Evolutionary conservation across 495 filamentous ascomycete species (phyloP).

Genomic region (Tuber indicum): DNA sequence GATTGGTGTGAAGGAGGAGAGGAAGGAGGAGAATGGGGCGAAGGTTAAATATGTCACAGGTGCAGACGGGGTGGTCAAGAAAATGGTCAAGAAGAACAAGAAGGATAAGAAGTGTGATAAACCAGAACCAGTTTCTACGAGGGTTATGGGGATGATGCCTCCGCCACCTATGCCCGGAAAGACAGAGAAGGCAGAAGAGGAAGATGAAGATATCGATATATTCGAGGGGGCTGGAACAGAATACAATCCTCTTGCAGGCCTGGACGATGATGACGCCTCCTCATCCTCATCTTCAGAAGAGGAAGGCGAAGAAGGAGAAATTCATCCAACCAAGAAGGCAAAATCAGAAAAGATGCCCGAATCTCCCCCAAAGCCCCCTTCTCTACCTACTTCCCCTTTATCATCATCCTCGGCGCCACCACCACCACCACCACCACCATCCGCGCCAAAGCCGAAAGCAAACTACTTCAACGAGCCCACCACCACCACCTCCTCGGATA

Average conservation of each 20-base stretch:
- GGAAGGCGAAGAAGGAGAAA: slow-evolving; percentile 40
- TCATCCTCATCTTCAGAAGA: slow-evolving; percentile 42
- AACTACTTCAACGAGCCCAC: slow-evolving; percentile 43
- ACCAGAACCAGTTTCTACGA: slow-evolving; percentile 45
- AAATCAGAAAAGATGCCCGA: slow-evolving; percentile 10
- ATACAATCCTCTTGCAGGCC: slow-evolving; percentile 76
- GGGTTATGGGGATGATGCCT: slow-evolving; percentile 53
- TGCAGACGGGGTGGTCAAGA: slow-evolving; percentile 78
- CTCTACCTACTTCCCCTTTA: slow-evolving; percentile 6
- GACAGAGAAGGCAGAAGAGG: slow-evolving; percentile 52
- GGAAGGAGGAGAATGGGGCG: slow-evolving; percentile 60
- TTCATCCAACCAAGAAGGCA: slow-evolving; percentile 28
- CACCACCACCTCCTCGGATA: slow-evolving; percentile 8
- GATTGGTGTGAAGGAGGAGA: slow-evolving; percentile 56
- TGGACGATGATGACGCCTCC: slow-evolving; percentile 52
- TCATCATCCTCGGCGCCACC: slow-evolving; percentile 45
- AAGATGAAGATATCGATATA: slow-evolving; percentile 63
- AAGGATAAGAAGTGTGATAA: slow-evolving; percentile 36
- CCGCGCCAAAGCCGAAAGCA: slow-evolving; percentile 35
- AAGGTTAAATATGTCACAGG: slow-evolving; percentile 79
- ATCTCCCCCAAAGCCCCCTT: background rate
- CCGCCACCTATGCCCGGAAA: slow-evolving; percentile 50
- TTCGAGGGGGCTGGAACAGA: slow-evolving; percentile 81
- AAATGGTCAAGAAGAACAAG: slow-evolving; percentile 61
- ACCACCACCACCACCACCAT: slow-evolving; percentile 41